These are phyloP conservation scores for Alternaria postmessia DNA, from an alignment of 2,329 filamentous ascomycete species.

Conservation along the genomic window DNA sequence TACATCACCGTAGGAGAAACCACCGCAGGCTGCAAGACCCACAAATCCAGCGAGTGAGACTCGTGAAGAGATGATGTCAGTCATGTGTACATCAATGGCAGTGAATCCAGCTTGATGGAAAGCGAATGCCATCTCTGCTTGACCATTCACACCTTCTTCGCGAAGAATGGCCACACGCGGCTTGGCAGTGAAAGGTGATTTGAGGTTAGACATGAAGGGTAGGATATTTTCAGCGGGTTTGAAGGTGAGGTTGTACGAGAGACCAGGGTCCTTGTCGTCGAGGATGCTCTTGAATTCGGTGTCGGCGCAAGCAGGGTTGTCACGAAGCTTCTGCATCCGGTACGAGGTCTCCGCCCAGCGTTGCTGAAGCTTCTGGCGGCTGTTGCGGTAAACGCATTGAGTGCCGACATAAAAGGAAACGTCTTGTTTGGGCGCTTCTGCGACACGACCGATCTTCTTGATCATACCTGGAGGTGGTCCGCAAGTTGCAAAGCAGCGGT, in stretches of 20 bases:
- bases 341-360: constrained; percentile 90
- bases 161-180: constrained; percentile 89
- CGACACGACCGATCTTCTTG: constrained; percentile 82
- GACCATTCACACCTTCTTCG: constrained; percentile 94
- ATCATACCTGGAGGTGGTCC: constrained; percentile 83
- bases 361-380: constrained; percentile 78
- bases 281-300: constrained; percentile 78
- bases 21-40: constrained; percentile 92
- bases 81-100: constrained; percentile 95
- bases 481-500: constrained; percentile 88
- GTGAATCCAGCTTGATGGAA: constrained; percentile 92
- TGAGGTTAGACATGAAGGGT: constrained; percentile 70
- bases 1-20: constrained; percentile 93
- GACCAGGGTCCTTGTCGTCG: constrained; percentile 79
- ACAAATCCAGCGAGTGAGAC: constrained; percentile 83
- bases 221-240: constrained; percentile 79
- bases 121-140: constrained; percentile 97
- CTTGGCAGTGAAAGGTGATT: constrained; percentile 66
- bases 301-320: constrained; percentile 87
- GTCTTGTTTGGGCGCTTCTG: constrained; percentile 73
- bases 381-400: constrained; percentile 72
- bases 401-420: constrained; percentile 78
- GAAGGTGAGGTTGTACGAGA: constrained; percentile 84
- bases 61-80: constrained; percentile 80
- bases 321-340: constrained; percentile 87